Percentiles rank a stretch among this genome's conserved stretches.
Conservation (phyloP, 1,284 basidiomycete genomes). For the Sanghuangporus weigelae region DNA sequence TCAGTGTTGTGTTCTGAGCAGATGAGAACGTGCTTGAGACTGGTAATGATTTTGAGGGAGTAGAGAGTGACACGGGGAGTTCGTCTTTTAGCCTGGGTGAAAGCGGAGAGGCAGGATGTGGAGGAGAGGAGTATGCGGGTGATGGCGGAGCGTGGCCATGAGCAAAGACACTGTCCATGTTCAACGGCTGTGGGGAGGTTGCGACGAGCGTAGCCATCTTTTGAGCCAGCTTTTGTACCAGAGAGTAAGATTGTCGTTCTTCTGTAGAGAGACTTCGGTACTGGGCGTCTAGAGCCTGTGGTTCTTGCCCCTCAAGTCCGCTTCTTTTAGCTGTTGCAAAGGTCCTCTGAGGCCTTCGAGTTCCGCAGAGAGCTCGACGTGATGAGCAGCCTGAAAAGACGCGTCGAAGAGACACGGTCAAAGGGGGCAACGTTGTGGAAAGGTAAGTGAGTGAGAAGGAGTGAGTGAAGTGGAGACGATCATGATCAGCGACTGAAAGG, state of each 20-base stretch:
- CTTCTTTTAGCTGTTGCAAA: neutral
- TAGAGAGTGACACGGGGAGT: neutral
- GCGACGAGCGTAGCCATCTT: conserved; percentile 13
- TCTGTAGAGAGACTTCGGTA: neutral
- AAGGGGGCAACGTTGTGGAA: neutral
- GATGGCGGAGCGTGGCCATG: conserved; percentile 1
- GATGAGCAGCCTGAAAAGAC: neutral
- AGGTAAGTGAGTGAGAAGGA: neutral
- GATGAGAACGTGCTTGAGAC: neutral
- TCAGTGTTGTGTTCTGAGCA: neutral
- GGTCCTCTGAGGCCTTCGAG: neutral
- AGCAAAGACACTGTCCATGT: neutral
- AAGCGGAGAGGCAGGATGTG: neutral
- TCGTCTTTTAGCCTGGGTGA: neutral
- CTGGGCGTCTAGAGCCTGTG: neutral
- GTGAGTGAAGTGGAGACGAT: neutral
- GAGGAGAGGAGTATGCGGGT: conserved; percentile 1
- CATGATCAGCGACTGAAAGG: neutral
- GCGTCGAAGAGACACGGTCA: neutral
- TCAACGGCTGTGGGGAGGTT: conserved; percentile 8
- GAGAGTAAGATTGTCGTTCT: neutral
- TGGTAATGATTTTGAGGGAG: neutral
- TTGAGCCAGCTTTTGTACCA: neutral
- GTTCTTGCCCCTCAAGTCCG: neutral
- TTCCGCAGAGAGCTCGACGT: neutral